Evolutionary conservation across 176 grass and related monocot species (phyloP), one percentile per base, ranked within the genome.

Genomic region (Metroxylon sagu): DNA sequence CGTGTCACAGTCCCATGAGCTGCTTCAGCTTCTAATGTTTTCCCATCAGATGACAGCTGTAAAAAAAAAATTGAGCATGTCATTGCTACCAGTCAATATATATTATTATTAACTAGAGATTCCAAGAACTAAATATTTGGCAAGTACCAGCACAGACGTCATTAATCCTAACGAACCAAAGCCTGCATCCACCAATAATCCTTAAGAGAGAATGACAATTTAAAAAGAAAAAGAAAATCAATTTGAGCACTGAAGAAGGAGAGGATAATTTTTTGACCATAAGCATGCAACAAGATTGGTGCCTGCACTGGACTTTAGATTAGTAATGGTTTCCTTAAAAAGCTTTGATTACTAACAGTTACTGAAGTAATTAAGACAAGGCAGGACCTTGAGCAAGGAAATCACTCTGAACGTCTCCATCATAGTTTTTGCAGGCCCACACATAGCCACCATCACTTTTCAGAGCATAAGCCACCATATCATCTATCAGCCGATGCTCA

Each of bases 401-500:
- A 67, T 98, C 93, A 67, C 93, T 98, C 59, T 98, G 93, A 64
- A 97, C 93, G 19, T 98, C 93, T 70, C 93, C 93, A 29, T 98
- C 93, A 60, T 98, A 98, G 72, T 98, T 98, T 80, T 98, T 98
- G 60, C 93, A 98, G 0, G 93, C 87, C 93, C 93, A 98, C 5
- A 92, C 93, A 71, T 98, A 98, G 48, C 88, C 87, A 61, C 93
- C 93, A 29, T 92, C 93, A 23, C 88, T 98, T 81, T 98, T 98
- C 49, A 98, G 70, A 70, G 87, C 87, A 89, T 98, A 98, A 19
- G 93, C 88, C 49, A 98, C 93, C 93, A 98, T 98, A 61, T 98
- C 87, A 73, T 98, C 93, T 62, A 98, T 98, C 73, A 98, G 81
- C 25, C 93, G 75, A 56, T 98, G 93, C 60, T 98, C 93, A 80